Percentiles rank a stretch among this genome's conserved stretches.
These are phyloP conservation scores for Lipomyces starkeyi DNA, from an alignment of 805 yeast species.

Conservation along the genomic window DNA sequence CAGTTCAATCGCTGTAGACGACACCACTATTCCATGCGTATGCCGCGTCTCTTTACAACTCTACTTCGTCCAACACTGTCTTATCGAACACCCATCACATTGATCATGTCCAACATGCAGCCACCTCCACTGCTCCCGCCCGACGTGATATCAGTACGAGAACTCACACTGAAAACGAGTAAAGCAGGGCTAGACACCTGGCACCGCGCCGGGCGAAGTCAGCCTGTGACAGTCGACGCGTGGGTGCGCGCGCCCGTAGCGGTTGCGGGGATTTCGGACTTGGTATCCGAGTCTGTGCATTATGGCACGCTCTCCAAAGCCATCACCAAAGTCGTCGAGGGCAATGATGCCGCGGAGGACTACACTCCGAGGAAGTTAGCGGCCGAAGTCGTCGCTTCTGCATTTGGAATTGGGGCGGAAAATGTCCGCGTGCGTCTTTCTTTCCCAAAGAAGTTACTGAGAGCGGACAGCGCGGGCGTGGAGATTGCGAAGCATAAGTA, in stretches of 20 bases:
- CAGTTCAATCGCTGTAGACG: not conserved
- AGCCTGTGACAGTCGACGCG: conserved; percentile 67
- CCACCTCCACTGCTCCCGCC: conserved; percentile 32
- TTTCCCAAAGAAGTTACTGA: conserved; percentile 62
- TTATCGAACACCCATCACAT: not conserved
- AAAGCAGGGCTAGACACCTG: conserved; percentile 33
- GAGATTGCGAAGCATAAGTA: conserved; percentile 47
- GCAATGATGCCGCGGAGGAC: conserved; percentile 9
- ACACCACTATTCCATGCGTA: not conserved
- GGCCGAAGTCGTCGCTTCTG: conserved; percentile 53
- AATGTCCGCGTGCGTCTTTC: conserved; percentile 51
- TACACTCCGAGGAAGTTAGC: conserved; percentile 51
- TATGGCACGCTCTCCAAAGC: conserved; percentile 82
- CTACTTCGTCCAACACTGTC: not conserved
- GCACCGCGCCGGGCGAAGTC: conserved; percentile 51
- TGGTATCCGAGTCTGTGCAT: conserved; percentile 79
- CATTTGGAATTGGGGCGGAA: conserved; percentile 56
- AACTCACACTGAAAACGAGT: conserved; percentile 62
- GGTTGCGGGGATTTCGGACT: conserved; percentile 80
- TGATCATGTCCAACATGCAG: not conserved
- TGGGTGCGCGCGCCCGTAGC: conserved; percentile 69
- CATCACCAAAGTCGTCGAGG: conserved; percentile 59
- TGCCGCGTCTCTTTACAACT: not conserved
- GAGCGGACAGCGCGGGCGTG: conserved; percentile 59
- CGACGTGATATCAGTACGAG: conserved; percentile 25